phyloP scores from a whole-genome alignment of 805 yeast genomes.

The Myxozyma neglecta region DNA sequence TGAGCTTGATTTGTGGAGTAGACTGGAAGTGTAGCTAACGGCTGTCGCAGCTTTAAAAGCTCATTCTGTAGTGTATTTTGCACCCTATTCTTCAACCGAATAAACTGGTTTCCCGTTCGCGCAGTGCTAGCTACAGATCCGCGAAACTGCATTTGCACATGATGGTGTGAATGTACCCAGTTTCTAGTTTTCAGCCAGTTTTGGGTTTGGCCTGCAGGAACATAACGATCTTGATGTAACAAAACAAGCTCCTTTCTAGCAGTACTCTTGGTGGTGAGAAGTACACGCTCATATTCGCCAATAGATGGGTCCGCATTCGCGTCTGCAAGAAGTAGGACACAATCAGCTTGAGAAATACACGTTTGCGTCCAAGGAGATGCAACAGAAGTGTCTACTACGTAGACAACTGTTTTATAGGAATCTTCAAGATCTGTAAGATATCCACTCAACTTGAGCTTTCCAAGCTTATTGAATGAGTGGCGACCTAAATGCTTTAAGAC shows the following conservation, averaged over 20 bases:
- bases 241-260: conserved; percentile 86
- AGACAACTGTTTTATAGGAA: conserved; percentile 79
- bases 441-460: conserved; percentile 82
- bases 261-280: conserved; percentile 73
- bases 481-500: conserved; percentile 79
- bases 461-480: conserved; percentile 87
- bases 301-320: conserved; percentile 68
- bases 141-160: conserved; percentile 64
- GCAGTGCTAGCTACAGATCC: conserved; percentile 18
- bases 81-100: conserved; percentile 38
- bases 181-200: conserved; percentile 80
- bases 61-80: conserved; percentile 38
- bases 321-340: conserved; percentile 85
- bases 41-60: conserved; percentile 35
- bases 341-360: conserved; percentile 92
- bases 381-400: conserved; percentile 81
- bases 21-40: conserved; percentile 30
- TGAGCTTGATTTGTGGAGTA: conserved; percentile 50
- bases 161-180: conserved; percentile 95
- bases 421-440: conserved; percentile 91
- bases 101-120: conserved; percentile 18
- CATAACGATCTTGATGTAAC: conserved; percentile 78
- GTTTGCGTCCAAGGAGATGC: conserved; percentile 88
- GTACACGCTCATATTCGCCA: conserved; percentile 81
- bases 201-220: conserved; percentile 80